A percentile compares a stretch with the other conserved stretches of the same genome.
Conservation (phyloP, 257 asterid species). For the Nicotiana tabacum region DNA sequence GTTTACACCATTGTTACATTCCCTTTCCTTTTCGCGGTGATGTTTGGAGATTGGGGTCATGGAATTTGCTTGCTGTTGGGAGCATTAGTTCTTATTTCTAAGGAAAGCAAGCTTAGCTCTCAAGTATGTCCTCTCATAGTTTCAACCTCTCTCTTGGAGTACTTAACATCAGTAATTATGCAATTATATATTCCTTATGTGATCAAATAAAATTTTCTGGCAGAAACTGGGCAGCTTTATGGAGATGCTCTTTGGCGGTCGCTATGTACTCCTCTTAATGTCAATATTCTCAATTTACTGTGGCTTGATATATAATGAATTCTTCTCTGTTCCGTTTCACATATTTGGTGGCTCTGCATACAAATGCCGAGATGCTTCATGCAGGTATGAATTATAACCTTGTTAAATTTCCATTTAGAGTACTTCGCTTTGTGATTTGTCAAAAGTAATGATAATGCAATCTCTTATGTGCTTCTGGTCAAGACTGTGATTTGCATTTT, state of each 20-base stretch:
- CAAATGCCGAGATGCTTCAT: slow-evolving; percentile 77
- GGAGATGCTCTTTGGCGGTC: slow-evolving; percentile 99
- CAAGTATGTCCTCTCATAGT: slow-evolving; percentile 53
- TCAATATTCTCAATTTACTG: slow-evolving; percentile 91
- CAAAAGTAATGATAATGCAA: background rate
- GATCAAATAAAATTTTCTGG: slow-evolving; percentile 11
- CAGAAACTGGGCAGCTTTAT: slow-evolving; percentile 99
- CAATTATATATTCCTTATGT: background rate
- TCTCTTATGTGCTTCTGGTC: background rate
- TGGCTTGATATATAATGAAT: slow-evolving; percentile 95
- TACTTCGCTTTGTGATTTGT: background rate
- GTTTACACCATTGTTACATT: slow-evolving; percentile 83
- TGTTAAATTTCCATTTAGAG: background rate
- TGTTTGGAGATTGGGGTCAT: slow-evolving; percentile 99
- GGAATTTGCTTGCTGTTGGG: slow-evolving; percentile 89
- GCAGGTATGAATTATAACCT: slow-evolving; percentile 56
- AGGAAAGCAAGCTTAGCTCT: slow-evolving; percentile 68
- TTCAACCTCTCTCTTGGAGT: background rate
- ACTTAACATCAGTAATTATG: slow-evolving; percentile 1
- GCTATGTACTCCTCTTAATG: slow-evolving; percentile 90
- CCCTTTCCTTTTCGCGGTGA: slow-evolving; percentile 98
- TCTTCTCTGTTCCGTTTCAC: slow-evolving; percentile 95
- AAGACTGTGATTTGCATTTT: background rate
- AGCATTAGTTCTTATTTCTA: slow-evolving; percentile 69
- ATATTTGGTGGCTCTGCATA: slow-evolving; percentile 95